A percentile compares a stretch with the other conserved stretches of the same genome.
phyloP scores from a whole-genome alignment of 1,284 basidiomycete species.

The Malassezia arunalokei region DNA sequence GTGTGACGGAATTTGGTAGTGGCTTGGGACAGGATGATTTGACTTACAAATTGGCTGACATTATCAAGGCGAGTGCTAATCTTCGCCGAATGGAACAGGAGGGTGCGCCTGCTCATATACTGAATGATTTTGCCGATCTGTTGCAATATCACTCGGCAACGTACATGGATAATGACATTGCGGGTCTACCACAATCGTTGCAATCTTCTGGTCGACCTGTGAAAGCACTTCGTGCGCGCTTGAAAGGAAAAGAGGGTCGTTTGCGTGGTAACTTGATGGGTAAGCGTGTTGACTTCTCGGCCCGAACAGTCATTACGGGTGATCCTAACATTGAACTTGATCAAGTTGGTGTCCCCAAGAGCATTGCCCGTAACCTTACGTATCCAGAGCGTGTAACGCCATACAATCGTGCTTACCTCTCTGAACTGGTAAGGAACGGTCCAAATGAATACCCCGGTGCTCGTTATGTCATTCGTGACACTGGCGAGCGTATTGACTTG shows the following conservation, averaged over 20 bases:
- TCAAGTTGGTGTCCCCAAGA: constrained; percentile 92
- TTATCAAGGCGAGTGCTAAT: constrained; percentile 87
- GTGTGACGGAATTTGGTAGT: constrained; percentile 88
- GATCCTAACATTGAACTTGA: constrained; percentile 94
- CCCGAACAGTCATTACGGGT: constrained; percentile 96
- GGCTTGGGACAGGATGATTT: constrained; percentile 96
- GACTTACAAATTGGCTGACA: constrained; percentile 94
- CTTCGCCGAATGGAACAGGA: constrained; percentile 89
- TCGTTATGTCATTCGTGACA: constrained; percentile 91
- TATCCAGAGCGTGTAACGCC: constrained; percentile 97
- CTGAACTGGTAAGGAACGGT: constrained; percentile 91
- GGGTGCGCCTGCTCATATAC: constrained; percentile 88
- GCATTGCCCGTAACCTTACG: constrained; percentile 94
- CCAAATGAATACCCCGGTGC: constrained; percentile 92
- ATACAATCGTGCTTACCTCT: constrained; percentile 88
- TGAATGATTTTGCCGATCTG: constrained; percentile 89
- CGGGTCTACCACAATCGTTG: constrained; percentile 89
- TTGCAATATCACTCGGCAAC: constrained; percentile 92
- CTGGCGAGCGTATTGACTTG: constrained; percentile 91
- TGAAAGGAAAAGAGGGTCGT: constrained; percentile 98
- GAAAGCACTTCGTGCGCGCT: constrained; percentile 91
- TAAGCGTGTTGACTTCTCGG: constrained; percentile 98
- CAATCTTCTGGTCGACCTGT: constrained; percentile 96
- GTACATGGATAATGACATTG: constrained; percentile 99
- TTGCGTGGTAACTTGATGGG: constrained; percentile 98